phyloP scores from a whole-genome alignment of 2,329 filamentous ascomycete genomes.

The Epichloe elymi region DNA sequence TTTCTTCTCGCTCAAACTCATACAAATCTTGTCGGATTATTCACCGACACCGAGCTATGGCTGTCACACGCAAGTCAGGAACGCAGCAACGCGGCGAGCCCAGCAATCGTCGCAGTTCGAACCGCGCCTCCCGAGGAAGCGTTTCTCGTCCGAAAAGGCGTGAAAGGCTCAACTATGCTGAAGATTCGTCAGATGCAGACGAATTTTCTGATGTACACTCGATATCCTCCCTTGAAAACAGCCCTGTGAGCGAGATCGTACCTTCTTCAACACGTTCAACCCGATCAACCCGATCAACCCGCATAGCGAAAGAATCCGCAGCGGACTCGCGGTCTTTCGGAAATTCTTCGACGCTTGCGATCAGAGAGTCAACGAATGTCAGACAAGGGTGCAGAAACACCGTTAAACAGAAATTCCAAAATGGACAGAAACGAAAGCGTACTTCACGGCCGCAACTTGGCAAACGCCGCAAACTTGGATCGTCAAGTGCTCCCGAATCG shows the following conservation, averaged over 20 bases:
- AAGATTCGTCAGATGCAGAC: constrained; percentile 1
- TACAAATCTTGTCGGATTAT: neutral
- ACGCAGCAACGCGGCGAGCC: neutral
- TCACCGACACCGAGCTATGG: constrained; percentile 10
- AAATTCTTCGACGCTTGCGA: neutral
- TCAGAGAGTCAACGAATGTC: too few relatives aligned
- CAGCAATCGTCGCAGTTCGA: constrained; percentile 12
- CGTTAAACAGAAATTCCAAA: neutral
- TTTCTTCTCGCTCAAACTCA: neutral
- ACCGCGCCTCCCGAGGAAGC: constrained; percentile 9
- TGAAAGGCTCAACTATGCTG: constrained; percentile 5
- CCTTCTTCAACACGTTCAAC: neutral
- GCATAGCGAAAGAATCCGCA: neutral
- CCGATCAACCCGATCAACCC: neutral
- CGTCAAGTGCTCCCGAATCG: neutral
- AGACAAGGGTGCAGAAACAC: neutral
- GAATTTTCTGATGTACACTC: constrained; percentile 2
- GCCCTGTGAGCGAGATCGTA: neutral
- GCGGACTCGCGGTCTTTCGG: neutral
- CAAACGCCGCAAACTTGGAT: constrained; percentile 7
- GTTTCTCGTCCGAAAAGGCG: constrained; percentile 2
- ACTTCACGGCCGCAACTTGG: constrained; percentile 4
- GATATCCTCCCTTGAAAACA: neutral
- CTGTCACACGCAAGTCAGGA: constrained; percentile 13
- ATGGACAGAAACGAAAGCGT: constrained; percentile 11